These are phyloP conservation scores for Salix purpurea DNA, from an alignment of 345 rosid species.

Conservation along the genomic window DNA sequence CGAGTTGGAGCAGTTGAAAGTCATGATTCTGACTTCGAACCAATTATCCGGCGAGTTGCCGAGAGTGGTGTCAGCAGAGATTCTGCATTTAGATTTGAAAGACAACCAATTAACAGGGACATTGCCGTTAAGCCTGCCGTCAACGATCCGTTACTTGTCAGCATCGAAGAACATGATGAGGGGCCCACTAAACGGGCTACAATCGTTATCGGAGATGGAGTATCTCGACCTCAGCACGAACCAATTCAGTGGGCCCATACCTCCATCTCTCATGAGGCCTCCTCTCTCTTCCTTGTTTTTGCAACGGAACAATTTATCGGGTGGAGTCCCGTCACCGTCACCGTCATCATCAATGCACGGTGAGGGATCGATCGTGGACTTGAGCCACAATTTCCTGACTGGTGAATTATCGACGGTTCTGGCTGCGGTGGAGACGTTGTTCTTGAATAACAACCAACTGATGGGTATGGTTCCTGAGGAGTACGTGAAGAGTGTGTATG, in stretches of 20 bases:
- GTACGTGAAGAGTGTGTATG: conserved; percentile 43
- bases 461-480: conserved; percentile 58
- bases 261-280: conserved; percentile 47
- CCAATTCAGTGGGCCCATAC: conserved; percentile 66
- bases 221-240: conserved; percentile 83
- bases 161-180: conserved; percentile 47
- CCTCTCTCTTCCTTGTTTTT: conserved; percentile 50
- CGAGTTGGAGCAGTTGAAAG: conserved; percentile 17
- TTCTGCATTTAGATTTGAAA: conserved; percentile 71
- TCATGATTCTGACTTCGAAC: conserved; percentile 55
- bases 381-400: conserved; percentile 64
- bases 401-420: conserved; percentile 49
- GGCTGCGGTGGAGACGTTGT: conserved; percentile 62
- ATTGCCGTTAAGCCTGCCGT: conserved; percentile 51
- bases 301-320: conserved; percentile 86
- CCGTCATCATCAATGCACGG: conserved; percentile 26
- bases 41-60: conserved; percentile 43
- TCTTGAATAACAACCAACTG: conserved; percentile 64
- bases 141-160: conserved; percentile 67
- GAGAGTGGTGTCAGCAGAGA: conserved; percentile 24
- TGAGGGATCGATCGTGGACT: conserved; percentile 58
- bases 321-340: conserved; percentile 33
- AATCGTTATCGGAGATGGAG: conserved; percentile 42
- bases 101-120: conserved; percentile 47
- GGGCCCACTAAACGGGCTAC: conserved; percentile 60